phyloP scores from a whole-genome alignment of 257 asterid species.

The Nicotiana noctiflora region DNA sequence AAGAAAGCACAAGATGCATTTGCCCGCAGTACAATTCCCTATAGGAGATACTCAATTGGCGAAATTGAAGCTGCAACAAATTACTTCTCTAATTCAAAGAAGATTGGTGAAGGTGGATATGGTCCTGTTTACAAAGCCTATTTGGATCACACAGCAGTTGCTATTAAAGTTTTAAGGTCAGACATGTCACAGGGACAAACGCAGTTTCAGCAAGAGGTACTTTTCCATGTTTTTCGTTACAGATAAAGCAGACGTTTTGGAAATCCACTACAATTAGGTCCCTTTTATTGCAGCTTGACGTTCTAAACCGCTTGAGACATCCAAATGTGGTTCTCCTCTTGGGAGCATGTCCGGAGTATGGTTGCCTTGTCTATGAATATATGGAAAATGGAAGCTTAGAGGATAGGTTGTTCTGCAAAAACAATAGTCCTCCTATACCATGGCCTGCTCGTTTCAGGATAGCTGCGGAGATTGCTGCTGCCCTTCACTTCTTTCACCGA shows the following conservation, averaged over 20 bases:
- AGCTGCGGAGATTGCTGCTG: conserved; percentile 85
- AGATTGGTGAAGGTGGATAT: conserved; percentile 97
- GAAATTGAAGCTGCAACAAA: conserved; percentile 73
- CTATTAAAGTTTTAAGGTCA: conserved; percentile 75
- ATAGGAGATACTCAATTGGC: conserved; percentile 49
- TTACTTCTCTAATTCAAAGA: conserved; percentile 45
- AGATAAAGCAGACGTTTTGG: background rate
- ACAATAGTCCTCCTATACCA: conserved; percentile 46
- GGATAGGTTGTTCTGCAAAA: conserved; percentile 55
- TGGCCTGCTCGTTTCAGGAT: conserved; percentile 68
- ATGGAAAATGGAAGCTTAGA: conserved; percentile 87
- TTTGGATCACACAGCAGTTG: conserved; percentile 77
- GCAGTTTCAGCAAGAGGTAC: conserved; percentile 87
- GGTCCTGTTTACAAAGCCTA: conserved; percentile 69
- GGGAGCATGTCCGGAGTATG: conserved; percentile 94
- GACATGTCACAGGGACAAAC: conserved; percentile 74
- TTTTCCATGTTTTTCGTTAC: background rate
- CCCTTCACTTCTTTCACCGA: conserved; percentile 79
- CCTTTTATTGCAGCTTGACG: conserved; percentile 54
- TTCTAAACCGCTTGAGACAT: conserved; percentile 75
- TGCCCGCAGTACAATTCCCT: conserved; percentile 31
- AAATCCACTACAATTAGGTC: background rate
- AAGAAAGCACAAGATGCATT: conserved; percentile 57
- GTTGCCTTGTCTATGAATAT: conserved; percentile 89
- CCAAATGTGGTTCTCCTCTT: conserved; percentile 90